Percentiles rank a stretch among this genome's conserved stretches.
phyloP scores from a whole-genome alignment of 176 grass and related monocot species.

The Oryza brachyantha region DNA sequence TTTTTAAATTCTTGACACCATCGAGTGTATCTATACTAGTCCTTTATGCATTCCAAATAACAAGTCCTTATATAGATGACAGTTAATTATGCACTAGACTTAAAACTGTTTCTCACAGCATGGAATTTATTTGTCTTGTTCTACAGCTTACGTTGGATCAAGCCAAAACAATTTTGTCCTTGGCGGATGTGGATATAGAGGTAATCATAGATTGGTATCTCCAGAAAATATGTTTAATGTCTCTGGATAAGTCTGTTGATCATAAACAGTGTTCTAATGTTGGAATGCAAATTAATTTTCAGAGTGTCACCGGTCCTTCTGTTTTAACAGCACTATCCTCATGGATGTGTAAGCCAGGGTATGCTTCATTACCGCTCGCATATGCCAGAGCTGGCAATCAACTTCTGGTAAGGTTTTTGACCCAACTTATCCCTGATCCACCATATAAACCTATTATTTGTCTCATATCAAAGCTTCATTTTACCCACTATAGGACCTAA shows the following conservation, averaged over 20 bases:
- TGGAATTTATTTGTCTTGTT: constrained; percentile 18
- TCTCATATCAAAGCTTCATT: constrained; percentile 11
- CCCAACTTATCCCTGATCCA: not conserved
- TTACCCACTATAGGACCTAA: constrained; percentile 49
- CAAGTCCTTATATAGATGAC: not conserved
- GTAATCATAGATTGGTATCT: constrained; percentile 29
- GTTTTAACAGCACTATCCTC: constrained; percentile 57
- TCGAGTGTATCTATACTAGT: not conserved
- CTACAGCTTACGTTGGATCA: constrained; percentile 58
- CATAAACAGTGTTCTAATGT: constrained; percentile 13
- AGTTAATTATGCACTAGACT: not conserved
- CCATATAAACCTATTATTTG: not conserved
- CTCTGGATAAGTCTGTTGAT: not conserved
- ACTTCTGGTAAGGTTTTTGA: constrained; percentile 59
- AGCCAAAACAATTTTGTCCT: constrained; percentile 58
- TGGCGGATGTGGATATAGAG: constrained; percentile 58
- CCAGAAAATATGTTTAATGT: not conserved
- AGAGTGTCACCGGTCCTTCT: constrained; percentile 66
- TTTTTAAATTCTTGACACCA: not conserved
- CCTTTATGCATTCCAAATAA: not conserved
- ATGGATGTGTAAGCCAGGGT: constrained; percentile 74
- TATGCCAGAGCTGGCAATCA: constrained; percentile 79
- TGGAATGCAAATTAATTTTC: constrained; percentile 29
- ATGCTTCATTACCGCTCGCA: constrained; percentile 55
- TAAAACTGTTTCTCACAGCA: not conserved